Conservation (phyloP, 2,329 filamentous ascomycete species). For the Diplodia intermedia region DNA sequence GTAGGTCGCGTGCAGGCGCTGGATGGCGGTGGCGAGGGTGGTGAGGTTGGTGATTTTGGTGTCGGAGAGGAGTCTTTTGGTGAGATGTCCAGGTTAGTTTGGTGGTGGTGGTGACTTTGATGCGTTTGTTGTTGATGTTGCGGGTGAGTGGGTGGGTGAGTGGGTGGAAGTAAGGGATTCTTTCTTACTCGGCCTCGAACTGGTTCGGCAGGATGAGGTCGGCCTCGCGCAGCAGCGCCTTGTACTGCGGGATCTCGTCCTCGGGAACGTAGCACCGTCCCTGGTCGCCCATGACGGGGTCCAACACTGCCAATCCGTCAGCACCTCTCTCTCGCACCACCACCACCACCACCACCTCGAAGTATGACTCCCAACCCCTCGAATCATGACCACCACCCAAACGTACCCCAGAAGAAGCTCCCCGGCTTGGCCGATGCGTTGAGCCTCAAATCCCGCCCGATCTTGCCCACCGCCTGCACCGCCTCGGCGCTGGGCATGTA, state of each 20-base stretch:
- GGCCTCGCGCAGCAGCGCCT: constrained; percentile 76
- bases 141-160: no score
- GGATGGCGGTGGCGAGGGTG: constrained; percentile 76
- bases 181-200: constrained; percentile 87
- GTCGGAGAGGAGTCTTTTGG: constrained; percentile 77
- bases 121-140: background rate
- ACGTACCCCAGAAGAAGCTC: constrained; percentile 83
- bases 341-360: no score
- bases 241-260: constrained; percentile 91
- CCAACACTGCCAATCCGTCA: constrained; percentile 67
- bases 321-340: background rate
- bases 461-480: constrained; percentile 82
- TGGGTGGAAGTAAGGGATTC: no score
- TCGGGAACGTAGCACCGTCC: constrained; percentile 89
- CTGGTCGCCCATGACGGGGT: constrained; percentile 98
- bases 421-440: constrained; percentile 69
- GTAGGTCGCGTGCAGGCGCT: constrained; percentile 76
- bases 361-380: background rate
- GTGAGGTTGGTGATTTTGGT: constrained; percentile 79
- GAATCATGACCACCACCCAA: background rate
- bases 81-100: no score
- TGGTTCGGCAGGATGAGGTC: constrained; percentile 96
- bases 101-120: background rate
- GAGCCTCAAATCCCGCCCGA: constrained; percentile 79
- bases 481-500: constrained; percentile 89